These are phyloP conservation scores for Crinitomyces ghanaensis DNA, from an alignment of 805 yeast species.

Conservation along the genomic window DNA sequence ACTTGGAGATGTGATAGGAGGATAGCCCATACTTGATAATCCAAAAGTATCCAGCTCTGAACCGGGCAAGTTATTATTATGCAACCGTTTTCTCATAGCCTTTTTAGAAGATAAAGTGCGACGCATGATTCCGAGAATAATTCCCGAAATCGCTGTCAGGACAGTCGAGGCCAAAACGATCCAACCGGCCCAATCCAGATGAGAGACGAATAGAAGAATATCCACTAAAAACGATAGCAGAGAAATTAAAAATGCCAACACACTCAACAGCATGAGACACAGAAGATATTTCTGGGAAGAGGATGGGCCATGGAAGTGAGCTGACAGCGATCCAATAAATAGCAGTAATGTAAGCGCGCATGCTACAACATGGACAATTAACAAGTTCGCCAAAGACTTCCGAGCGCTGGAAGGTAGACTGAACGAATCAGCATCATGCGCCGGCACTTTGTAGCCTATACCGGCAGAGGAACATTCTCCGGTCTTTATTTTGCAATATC, in stretches of 20 bases:
- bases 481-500: constrained; percentile 37
- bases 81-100: constrained; percentile 16
- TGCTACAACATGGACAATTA: constrained; percentile 59
- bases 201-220: constrained; percentile 63
- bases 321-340: constrained; percentile 30
- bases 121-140: constrained; percentile 60
- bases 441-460: constrained; percentile 33
- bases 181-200: constrained; percentile 81
- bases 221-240: constrained; percentile 74
- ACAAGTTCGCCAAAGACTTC: constrained; percentile 43
- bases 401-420: constrained; percentile 50
- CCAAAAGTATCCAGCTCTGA: too few species aligned
- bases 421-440: constrained; percentile 30
- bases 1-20: too few species aligned
- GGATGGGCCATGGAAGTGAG: constrained; percentile 31
- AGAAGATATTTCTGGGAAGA: constrained; percentile 35
- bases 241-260: constrained; percentile 58
- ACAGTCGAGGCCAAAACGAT: constrained; percentile 58
- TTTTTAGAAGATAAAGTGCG: constrained; percentile 37
- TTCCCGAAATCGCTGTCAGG: constrained; percentile 49
- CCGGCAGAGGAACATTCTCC: constrained; percentile 31
- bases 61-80: constrained; percentile 4
- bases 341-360: constrained; percentile 42
- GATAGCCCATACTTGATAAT: too few species aligned
- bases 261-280: constrained; percentile 43